Evolutionary conservation across 371 early-diverging fungal genomes (phyloP), one percentile per base, ranked within the genome.

Genomic region (Zancudomyces culisetae): DNA sequence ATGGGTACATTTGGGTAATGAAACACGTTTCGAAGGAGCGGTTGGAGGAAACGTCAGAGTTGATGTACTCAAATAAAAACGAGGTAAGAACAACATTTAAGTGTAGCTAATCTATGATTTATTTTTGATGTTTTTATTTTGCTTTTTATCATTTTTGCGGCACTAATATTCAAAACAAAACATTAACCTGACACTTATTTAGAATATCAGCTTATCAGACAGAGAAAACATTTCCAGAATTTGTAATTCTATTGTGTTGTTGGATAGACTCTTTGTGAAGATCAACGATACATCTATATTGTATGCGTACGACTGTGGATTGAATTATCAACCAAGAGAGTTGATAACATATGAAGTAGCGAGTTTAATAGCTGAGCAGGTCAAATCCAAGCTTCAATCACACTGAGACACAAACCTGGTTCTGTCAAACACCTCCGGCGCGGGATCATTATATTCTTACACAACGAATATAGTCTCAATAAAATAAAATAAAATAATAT

Each of bases 1-100:
- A 99, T 60, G 98, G 98, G 0, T 93, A 89, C 59, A 84, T 96
- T 48, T 95, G 90, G 87, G 82, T 95, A 24, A 75, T 81, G 69
- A 90, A 89, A 62, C 84, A 83, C 49, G 75, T 72, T 3, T 60
- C 70, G 63, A 77, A 51, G 56, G 68, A 75, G 1, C 67, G 64
- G 42, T 70, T 77, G 46, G 81, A 80, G 22, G 70, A 69, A 4
- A 79, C 82, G 54, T 70, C 78, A 12, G 80, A 85, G 50, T 76
- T 72, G 13, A 70, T 86, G 13, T 90, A 88, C 61, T 73, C 82
- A 10, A 79, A 79, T 59, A 69, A 74, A 54, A 90, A 90, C 63
- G 85, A 87, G 67, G 45, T 45, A 45, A 45, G 45, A n/a, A n/a
- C n/a, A n/a, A n/a, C n/a, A n/a, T n/a, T n/a, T n/a, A n/a, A n/a